A percentile compares a stretch with the other conserved stretches of the same genome.
These are phyloP conservation scores for Fonsecaea monophora DNA, from an alignment of 2,329 filamentous ascomycete genomes.

Conservation along the genomic window DNA sequence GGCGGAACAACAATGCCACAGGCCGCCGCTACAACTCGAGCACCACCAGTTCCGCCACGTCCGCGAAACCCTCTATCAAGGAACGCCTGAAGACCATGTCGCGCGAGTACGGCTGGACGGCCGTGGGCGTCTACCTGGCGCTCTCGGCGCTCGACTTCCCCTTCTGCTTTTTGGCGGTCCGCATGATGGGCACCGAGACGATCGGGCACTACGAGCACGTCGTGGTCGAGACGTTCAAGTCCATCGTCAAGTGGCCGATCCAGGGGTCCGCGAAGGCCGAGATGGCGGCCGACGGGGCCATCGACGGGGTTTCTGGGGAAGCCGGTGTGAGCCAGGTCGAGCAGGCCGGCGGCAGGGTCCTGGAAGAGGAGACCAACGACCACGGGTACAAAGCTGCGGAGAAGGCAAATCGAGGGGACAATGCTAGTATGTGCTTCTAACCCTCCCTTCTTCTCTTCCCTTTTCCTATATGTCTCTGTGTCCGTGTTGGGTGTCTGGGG, in stretches of 20 bases:
- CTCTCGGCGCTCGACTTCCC: constrained; percentile 90
- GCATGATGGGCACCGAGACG: constrained; percentile 79
- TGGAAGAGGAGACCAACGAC: constrained; percentile 42
- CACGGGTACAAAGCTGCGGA: constrained; percentile 68
- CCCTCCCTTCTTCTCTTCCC: not conserved
- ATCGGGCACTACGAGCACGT: constrained; percentile 69
- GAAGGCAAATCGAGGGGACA: constrained; percentile 64
- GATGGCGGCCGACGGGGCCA: constrained; percentile 15
- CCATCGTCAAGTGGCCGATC: constrained; percentile 40
- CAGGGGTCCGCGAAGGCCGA: constrained; percentile 25
- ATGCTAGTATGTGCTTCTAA: constrained; percentile 70
- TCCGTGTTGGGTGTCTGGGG: too few relatives aligned
- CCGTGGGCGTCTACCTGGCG: constrained; percentile 85
- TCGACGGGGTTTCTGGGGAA: constrained; percentile 10
- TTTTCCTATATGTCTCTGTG: not conserved
- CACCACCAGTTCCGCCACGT: constrained; percentile 36
- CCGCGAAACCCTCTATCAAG: constrained; percentile 61
- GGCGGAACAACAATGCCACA: constrained; percentile 12
- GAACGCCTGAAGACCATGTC: constrained; percentile 81
- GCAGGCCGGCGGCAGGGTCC: constrained; percentile 39
- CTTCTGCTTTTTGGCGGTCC: constrained; percentile 89
- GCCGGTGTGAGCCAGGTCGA: constrained; percentile 39
- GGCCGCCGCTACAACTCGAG: constrained; percentile 33
- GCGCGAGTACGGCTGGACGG: constrained; percentile 92
- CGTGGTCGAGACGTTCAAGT: constrained; percentile 49